A percentile compares a stretch with the other conserved stretches of the same genome.
Conservation (phyloP, 1,139 yeast genomes). For the Hansenula sp. region DNA sequence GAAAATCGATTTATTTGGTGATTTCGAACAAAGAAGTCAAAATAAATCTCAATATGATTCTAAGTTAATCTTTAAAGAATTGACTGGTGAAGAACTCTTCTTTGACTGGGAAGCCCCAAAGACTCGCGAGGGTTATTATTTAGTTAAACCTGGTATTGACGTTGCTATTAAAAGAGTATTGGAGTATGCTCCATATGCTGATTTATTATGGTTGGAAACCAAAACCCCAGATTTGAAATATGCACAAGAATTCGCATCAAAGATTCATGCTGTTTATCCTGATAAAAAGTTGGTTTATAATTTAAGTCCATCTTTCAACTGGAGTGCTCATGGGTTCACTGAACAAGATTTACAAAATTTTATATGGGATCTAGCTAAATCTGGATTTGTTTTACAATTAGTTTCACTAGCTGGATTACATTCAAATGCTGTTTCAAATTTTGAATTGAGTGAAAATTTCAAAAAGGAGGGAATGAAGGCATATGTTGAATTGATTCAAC, state of each 20-base stretch:
- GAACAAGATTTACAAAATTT: conserved; percentile 42
- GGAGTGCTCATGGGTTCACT: conserved; percentile 51
- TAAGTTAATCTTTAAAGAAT: conserved; percentile 29
- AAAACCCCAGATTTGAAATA: conserved; percentile 50
- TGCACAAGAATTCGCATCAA: conserved; percentile 44
- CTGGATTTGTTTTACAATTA: conserved; percentile 50
- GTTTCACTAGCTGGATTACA: conserved; percentile 56
- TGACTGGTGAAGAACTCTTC: conserved; percentile 30
- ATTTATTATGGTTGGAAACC: conserved; percentile 56
- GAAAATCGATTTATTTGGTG: conserved; percentile 28
- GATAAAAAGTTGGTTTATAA: conserved; percentile 55
- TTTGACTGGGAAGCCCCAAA: conserved; percentile 60
- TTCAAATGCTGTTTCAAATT: conserved; percentile 44
- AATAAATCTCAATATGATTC: conserved; percentile 30
- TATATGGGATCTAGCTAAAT: conserved; percentile 50
- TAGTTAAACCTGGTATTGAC: conserved; percentile 45
- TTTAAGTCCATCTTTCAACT: conserved; percentile 55
- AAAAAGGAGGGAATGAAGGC: conserved; percentile 51
- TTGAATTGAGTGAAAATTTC: conserved; percentile 45
- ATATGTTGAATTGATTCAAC: conserved; percentile 49
- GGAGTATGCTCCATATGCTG: conserved; percentile 54
- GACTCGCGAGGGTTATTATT: conserved; percentile 53
- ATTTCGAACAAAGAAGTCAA: conserved; percentile 24
- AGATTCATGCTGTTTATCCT: conserved; percentile 45
- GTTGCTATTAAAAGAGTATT: conserved; percentile 50